Base-by-base conservation (phyloP, 2,329 filamentous ascomycete species). In the Colletotrichum brevisporum region DNA sequence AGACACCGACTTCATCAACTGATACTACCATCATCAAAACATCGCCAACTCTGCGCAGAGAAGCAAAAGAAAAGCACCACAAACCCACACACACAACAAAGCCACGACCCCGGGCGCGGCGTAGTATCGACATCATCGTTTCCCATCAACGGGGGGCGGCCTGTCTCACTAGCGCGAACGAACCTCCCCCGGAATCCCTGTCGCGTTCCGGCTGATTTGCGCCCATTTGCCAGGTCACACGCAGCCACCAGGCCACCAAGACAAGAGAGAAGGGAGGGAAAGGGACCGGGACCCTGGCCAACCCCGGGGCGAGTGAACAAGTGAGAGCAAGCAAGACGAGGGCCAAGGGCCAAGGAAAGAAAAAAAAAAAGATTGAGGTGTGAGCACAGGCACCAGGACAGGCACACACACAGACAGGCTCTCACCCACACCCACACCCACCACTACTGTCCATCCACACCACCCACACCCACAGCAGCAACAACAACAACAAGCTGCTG, bases 91-190 rank as follows among this genome's bases (percentile, higher is more conserved):
- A 9, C 47, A 10, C 47, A 21, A 31, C 54, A 41, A 13, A 15
- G 39, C 39, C 41, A 63, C 39, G 27, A 63, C 61, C 61, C 50
- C 66, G 48, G 66, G 54, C 55, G 55, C 66, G 65, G 61, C 61
- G 62, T 63, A 69, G 62, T 63, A 69, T 69, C 67, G 67, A 69
- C 67, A 69, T 69, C 62, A 69, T 69, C 62, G 67, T 69, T 69
- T 66, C 67, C 55, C 67, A 66, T 67, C 51, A 69, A 69, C 55
- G 56, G 67, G 67, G 61, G 58, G 51, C 66, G 55, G 54, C 52
- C 50, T 69, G 68, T 71, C 70, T 69, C 70, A 71, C 70, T 72
- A 72, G 68, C 70, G 70, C 69, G 63, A 71, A 69, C 70, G 68
- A 72, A 66, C 69, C 68, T 68, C 60, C 65, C 63, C 70, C 54